Conservation (phyloP, 345 rosid genomes). For the Citrus hindsii region DNA sequence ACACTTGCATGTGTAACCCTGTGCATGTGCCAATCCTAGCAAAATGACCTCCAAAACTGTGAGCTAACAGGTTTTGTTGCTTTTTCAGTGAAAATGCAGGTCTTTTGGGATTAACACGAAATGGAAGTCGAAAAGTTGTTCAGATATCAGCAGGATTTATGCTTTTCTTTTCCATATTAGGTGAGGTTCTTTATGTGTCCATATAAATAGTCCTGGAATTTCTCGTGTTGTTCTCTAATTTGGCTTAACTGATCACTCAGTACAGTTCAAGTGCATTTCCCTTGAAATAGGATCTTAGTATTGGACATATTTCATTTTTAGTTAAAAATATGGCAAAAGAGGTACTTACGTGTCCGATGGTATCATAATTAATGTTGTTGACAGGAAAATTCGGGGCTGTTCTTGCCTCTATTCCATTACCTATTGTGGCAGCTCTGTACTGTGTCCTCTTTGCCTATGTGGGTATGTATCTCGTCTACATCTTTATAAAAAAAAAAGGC, state of each 20-base stretch:
- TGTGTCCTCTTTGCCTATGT: constrained; percentile 84
- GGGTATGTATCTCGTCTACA: constrained; percentile 45
- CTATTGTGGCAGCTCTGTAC: constrained; percentile 75
- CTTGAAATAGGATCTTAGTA: not conserved
- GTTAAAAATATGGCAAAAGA: not conserved
- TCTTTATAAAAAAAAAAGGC: not conserved
- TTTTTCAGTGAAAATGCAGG: constrained; percentile 79
- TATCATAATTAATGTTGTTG: constrained; percentile 3
- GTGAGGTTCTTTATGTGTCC: constrained; percentile 21
- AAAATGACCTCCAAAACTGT: not conserved
- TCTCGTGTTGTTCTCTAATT: not conserved
- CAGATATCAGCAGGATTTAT: constrained; percentile 79
- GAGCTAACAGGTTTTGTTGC: constrained; percentile 13
- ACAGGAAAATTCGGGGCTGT: constrained; percentile 94
- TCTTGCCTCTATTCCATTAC: constrained; percentile 84
- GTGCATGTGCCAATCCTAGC: not conserved
- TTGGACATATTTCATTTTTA: not conserved
- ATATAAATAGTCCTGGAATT: not conserved
- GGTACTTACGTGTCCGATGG: not conserved
- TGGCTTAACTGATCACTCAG: not conserved
- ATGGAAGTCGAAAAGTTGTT: constrained; percentile 79
- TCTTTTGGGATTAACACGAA: constrained; percentile 79
- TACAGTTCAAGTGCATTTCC: not conserved
- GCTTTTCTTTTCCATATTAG: constrained; percentile 88
- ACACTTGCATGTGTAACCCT: not conserved